Evolutionary conservation across 164 flowering plant species (phyloP), one percentile per base, ranked within the genome.

Genomic region (Chloranthus sessilifolius): DNA sequence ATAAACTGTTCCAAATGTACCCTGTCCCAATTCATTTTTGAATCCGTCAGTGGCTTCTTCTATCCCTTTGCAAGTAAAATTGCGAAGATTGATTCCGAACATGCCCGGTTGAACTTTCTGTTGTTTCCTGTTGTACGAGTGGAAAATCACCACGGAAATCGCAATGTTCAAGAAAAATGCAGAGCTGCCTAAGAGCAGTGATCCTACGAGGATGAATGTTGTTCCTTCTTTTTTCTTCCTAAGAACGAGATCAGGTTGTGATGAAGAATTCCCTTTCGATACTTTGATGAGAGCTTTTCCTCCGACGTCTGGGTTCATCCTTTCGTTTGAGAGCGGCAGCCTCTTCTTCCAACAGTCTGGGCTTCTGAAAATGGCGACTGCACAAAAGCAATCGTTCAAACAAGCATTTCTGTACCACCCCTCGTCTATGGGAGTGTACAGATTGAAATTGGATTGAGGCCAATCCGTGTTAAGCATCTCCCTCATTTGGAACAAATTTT

Each of bases 351-450:
- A 60, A 21, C 70, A 66, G 2, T 1, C 17, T 2, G 44, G 53
- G 12, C 23, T 43, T 11, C 20, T 27, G 31, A 31, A 6, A 12
- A 61, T 28, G 16, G 59, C 53, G 11, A 30, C 53, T 7, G 33
- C 60, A 19, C 70, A 65, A 4, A 55, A 34, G 34, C 70, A 65
- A 33, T 65, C 70, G 2, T 26, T 14, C 37, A 60, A 17, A 44
- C 70, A 65, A 31, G 11, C 21, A 2, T 56, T 47, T 26, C 29
- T 36, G 46, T 53, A 56, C 17, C 7, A 11, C 2, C 38, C 45
- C 22, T 56, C 61, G 1, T 39, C 38, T n/a, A 56, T 37, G 0
- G 11, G 2, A 22, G 6, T 9, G 5, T 26, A 38, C 7, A 12
- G 4, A 6, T 46, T 29, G 7, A 4, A 56, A 11, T 38, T 47